Evolutionary conservation across 306 rosid genomes (phyloP).

Genomic region (Morella rubra): DNA sequence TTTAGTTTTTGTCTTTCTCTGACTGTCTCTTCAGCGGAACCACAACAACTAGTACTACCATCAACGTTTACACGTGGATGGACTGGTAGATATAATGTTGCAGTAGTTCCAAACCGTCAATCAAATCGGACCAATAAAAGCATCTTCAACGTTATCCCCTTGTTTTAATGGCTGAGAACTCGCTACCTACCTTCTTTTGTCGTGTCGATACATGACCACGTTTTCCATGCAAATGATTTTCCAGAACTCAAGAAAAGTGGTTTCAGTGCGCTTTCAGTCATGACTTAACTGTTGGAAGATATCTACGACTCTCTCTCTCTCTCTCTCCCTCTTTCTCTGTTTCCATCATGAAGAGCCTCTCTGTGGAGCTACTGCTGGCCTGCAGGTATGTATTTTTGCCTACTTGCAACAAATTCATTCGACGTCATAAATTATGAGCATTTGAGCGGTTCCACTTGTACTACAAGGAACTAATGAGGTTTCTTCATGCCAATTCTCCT

Average conservation of each 20-base stretch:
- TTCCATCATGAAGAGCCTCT: constrained; percentile 35
- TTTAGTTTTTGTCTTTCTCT: too few species aligned
- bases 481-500: background rate
- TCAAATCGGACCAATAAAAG: background rate
- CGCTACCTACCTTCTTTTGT: background rate
- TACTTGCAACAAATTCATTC: background rate
- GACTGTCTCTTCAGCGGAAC: too few species aligned
- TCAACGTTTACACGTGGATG: too few species aligned
- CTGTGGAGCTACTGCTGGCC: constrained; percentile 10
- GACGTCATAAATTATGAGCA: background rate
- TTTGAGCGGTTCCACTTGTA: background rate
- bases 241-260: background rate
- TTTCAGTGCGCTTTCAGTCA: background rate
- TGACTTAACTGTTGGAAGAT: background rate
- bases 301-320: background rate
- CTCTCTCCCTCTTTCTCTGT: background rate
- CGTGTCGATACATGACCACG: background rate
- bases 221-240: background rate
- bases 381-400: constrained; percentile 30
- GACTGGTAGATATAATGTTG: too few species aligned
- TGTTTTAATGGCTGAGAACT: background rate
- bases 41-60: too few species aligned
- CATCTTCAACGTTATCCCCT: background rate
- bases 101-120: too few species aligned
- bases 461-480: background rate